Evolutionary conservation across 1,284 basidiomycete species (phyloP), one percentile per base, ranked within the genome.

Genomic region (Apiotrichum siamense): DNA sequence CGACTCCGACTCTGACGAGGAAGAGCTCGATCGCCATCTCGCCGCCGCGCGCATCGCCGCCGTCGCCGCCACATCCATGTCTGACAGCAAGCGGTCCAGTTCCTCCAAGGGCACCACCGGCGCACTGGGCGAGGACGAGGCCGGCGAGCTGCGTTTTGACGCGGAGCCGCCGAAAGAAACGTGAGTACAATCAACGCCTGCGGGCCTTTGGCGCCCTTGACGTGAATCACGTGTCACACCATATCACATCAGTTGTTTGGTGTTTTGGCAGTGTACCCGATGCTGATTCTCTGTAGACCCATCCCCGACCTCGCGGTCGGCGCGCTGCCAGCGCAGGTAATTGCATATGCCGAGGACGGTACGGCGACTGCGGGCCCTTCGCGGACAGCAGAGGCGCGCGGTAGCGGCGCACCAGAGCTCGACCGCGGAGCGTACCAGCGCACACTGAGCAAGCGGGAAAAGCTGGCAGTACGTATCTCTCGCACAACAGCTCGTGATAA

Each of bases 21-120:
- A 83, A 62, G 82, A 83, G 52, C 75, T 88, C 2, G 77, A 84
- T 35, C 80, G 79, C 11, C 73, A 87, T 0, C 73, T 88, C 13
- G 25, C 78, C 80, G 61, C 81, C 77, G 62, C 86, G 81, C 23
- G 77, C 78, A 60, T 71, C 72, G 60, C 42, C 12, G 71, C 80
- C 6, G 38, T 33, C 17, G 44, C 35, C 12, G 37, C 53, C 4
- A 39, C 44, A 3, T 40, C 46, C 20, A 44, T 32, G 35, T 18
- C 25, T 11, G 26, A 21, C 3, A 41, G 25, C 13, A 25, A 15
- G 24, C 24, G 20, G 17, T 13, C 5, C 15, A 7, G 11, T 17
- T 12, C 38, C 6, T 13, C 33, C 15, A 35, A 13, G 29, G 26
- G 27, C 11, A 15, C 24, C 27, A 17, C 41, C 9, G 41, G 41